A percentile compares a stretch with the other conserved stretches of the same genome.
These are phyloP conservation scores for Podosphaera fusca DNA, from an alignment of 2,329 filamentous ascomycete species.

Conservation along the genomic window DNA sequence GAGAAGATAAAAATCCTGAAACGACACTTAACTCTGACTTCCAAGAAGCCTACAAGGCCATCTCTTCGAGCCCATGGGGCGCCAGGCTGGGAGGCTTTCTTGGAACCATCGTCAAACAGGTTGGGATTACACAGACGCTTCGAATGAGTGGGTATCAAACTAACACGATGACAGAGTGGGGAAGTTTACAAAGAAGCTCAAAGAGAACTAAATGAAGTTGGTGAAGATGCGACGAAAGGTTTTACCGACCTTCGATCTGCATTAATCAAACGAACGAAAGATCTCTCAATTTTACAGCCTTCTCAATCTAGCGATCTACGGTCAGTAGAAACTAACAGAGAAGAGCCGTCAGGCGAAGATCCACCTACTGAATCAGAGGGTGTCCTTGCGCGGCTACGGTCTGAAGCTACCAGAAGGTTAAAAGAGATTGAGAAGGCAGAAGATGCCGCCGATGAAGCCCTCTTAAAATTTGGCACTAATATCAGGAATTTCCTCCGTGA, in stretches of 20 bases:
- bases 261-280: slow-evolving; percentile 50
- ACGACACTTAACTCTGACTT: slow-evolving; percentile 62
- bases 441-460: slow-evolving; percentile 85
- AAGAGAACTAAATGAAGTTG: slow-evolving; percentile 60
- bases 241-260: slow-evolving; percentile 45
- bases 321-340: slow-evolving; percentile 8
- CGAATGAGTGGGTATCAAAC: neutral
- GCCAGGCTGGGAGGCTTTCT: slow-evolving; percentile 70
- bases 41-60: slow-evolving; percentile 84
- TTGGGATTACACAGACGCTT: slow-evolving; percentile 16
- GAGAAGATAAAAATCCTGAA: slow-evolving; percentile 23
- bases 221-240: slow-evolving; percentile 62
- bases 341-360: slow-evolving; percentile 24
- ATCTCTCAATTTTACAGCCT: slow-evolving; percentile 31
- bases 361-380: slow-evolving; percentile 28
- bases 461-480: slow-evolving; percentile 76
- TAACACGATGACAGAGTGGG: slow-evolving; percentile 35
- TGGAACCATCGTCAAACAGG: slow-evolving; percentile 82
- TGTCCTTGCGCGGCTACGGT: slow-evolving; percentile 53
- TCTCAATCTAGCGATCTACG: slow-evolving; percentile 6
- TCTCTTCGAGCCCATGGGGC: slow-evolving; percentile 82
- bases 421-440: slow-evolving; percentile 82
- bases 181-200: slow-evolving; percentile 62
- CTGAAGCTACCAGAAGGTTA: slow-evolving; percentile 59
- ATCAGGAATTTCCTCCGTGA: slow-evolving; percentile 77